Conservation (phyloP, 257 asterid species). For the Avicennia marina region DNA sequence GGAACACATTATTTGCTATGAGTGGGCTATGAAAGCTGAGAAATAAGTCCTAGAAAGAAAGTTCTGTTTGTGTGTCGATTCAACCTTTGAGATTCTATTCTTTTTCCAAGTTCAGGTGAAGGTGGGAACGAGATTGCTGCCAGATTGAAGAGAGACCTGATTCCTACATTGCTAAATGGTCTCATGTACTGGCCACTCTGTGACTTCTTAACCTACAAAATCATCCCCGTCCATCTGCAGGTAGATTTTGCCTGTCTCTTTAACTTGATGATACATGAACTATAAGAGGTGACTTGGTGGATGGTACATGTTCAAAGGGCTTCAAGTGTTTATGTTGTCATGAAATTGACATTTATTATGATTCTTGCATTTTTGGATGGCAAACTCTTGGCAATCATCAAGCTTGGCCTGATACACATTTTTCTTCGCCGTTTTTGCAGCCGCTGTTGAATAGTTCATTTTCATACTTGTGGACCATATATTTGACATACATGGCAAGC, state of each 20-base stretch:
- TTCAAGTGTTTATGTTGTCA: no score
- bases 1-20: not conserved
- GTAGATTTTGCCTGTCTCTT: constrained; percentile 24
- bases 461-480: constrained; percentile 78
- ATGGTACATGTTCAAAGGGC: no score
- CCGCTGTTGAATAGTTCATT: constrained; percentile 79
- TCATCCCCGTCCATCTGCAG: constrained; percentile 84
- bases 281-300: no score
- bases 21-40: not conserved
- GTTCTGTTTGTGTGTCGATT: not conserved
- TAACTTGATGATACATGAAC: not conserved
- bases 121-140: constrained; percentile 53
- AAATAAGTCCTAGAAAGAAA: not conserved
- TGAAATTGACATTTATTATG: no score
- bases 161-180: constrained; percentile 73
- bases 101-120: constrained; percentile 44
- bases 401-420: constrained; percentile 1
- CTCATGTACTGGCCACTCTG: constrained; percentile 83
- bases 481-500: constrained; percentile 92
- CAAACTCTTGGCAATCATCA: not conserved
- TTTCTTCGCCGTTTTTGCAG: constrained; percentile 22
- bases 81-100: not conserved
- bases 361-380: no score
- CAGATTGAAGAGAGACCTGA: constrained; percentile 70
- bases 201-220: constrained; percentile 75